phyloP scores from a whole-genome alignment of 805 yeast genomes.

The Yarrowia deformans region DNA sequence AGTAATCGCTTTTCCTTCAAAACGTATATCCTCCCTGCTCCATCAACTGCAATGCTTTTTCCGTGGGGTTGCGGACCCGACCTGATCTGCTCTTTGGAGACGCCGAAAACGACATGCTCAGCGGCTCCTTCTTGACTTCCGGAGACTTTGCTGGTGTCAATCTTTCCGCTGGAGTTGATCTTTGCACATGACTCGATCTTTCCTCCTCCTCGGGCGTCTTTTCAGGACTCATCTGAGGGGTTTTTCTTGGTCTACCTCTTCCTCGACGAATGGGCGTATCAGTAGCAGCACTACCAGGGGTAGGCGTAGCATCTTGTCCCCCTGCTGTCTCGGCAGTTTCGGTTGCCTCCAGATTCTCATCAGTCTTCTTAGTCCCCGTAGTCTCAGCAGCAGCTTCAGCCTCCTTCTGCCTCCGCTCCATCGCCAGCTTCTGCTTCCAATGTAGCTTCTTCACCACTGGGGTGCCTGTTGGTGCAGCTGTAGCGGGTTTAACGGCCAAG shows the following conservation, averaged over 20 bases:
- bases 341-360: background rate
- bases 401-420: conserved; percentile 6
- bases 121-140: conserved; percentile 6
- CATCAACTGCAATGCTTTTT: conserved; percentile 25
- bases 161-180: background rate
- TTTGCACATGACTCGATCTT: background rate
- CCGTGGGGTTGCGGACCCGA: conserved; percentile 24
- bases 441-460: conserved; percentile 9
- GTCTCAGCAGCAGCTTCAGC: too few species aligned
- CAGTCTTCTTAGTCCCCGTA: background rate
- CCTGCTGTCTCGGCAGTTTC: background rate
- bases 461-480: background rate
- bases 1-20: background rate
- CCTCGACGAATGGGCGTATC: background rate
- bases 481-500: too few species aligned
- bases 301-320: background rate
- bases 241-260: conserved; percentile 7
- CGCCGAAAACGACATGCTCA: background rate
- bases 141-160: background rate
- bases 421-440: conserved; percentile 10
- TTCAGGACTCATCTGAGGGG: background rate
- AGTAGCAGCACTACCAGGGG: background rate
- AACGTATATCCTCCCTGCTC: conserved; percentile 1
- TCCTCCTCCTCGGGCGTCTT: background rate
- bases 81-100: conserved; percentile 7